These are phyloP conservation scores for Boletus subparvulus DNA, from an alignment of 768 basidiomycete species.

Conservation along the genomic window DNA sequence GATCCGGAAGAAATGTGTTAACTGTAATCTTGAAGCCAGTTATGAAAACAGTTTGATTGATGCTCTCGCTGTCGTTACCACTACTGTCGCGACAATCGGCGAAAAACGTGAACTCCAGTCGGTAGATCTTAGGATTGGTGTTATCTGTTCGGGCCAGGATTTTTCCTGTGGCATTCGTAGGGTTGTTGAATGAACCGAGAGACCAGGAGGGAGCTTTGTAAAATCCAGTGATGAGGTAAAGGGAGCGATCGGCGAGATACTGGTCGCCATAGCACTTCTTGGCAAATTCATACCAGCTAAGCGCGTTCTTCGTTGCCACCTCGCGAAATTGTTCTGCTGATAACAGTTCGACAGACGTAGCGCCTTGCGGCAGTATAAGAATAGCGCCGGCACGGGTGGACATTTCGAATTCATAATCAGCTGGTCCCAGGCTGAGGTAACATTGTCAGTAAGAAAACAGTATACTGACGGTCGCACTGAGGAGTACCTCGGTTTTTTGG, in stretches of 20 bases:
- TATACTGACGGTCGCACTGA: background rate
- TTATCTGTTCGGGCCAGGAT: background rate
- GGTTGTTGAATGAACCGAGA: background rate
- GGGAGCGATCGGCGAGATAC: background rate
- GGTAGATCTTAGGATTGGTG: background rate
- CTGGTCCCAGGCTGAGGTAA: background rate
- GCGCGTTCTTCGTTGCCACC: background rate
- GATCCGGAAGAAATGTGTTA: background rate
- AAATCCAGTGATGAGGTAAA: slow-evolving; percentile 3
- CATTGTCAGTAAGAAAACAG: background rate
- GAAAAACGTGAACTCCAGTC: background rate
- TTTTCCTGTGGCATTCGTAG: background rate
- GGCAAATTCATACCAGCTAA: background rate
- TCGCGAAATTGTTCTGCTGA: background rate
- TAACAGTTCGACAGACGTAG: background rate
- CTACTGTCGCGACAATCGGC: background rate
- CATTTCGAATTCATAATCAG: background rate
- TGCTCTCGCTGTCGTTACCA: background rate
- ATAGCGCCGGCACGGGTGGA: background rate
- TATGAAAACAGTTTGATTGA: slow-evolving; percentile 1
- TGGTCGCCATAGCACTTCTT: background rate
- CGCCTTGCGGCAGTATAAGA: background rate
- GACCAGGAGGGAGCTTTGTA: background rate
- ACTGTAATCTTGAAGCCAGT: background rate
- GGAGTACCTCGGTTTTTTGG: background rate